Conservation (phyloP, 2,329 filamentous ascomycete species). For the Trichocomaceae sp. region DNA sequence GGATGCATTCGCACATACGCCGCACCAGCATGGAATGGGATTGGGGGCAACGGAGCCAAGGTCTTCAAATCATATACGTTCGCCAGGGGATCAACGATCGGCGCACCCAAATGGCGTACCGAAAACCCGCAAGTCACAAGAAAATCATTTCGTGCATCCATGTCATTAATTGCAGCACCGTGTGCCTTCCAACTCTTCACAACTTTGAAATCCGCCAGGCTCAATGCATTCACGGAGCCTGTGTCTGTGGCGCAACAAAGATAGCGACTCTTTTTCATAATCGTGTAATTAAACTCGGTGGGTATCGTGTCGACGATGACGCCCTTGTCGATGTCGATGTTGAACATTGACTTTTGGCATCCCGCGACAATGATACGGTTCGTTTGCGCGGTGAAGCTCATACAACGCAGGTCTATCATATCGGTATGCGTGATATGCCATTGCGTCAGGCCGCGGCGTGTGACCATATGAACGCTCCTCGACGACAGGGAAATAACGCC, state of each 20-base stretch:
- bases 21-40: constrained; percentile 85
- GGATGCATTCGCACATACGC: constrained; percentile 96
- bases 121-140: constrained; percentile 94
- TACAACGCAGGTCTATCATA: constrained; percentile 84
- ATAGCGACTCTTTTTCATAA: constrained; percentile 82
- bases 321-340: constrained; percentile 64
- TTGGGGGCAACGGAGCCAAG: constrained; percentile 76
- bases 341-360: constrained; percentile 78
- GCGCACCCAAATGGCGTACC: constrained; percentile 67
- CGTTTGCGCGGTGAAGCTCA: constrained; percentile 88
- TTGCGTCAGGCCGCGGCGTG: constrained; percentile 70
- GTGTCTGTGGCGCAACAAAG: constrained; percentile 84
- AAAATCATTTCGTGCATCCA: constrained; percentile 94
- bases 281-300: constrained; percentile 71
- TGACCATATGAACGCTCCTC: constrained; percentile 81
- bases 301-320: constrained; percentile 64
- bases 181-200: constrained; percentile 89
- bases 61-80: constrained; percentile 96
- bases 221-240: constrained; percentile 79
- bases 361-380: constrained; percentile 83
- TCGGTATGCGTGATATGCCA: constrained; percentile 78
- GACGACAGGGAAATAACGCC: constrained; percentile 81
- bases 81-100: constrained; percentile 84
- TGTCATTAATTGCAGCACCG: constrained; percentile 81
- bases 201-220: constrained; percentile 68